phyloP scores from a whole-genome alignment of 2,329 filamentous ascomycete species.

The Diaporthe sp. region DNA sequence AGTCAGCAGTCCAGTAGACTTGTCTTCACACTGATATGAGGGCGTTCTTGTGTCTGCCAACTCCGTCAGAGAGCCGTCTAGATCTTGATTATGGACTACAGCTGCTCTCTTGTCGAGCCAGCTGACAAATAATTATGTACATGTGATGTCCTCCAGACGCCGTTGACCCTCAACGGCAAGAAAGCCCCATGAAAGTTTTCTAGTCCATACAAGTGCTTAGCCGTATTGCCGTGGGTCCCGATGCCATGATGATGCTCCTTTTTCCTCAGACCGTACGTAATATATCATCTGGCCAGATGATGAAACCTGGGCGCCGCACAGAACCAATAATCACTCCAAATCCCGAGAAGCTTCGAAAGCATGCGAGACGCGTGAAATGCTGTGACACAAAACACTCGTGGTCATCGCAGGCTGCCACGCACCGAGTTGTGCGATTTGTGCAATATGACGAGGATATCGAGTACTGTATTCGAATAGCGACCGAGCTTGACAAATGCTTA shows the following conservation, averaged over 20 bases:
- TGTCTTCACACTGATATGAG: background rate
- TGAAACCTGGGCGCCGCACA: conserved; percentile 14
- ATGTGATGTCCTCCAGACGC: conserved; percentile 5
- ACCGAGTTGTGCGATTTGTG: conserved; percentile 15
- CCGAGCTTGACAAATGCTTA: conserved; percentile 20
- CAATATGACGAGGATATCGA: conserved; percentile 31
- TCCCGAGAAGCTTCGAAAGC: conserved; percentile 14
- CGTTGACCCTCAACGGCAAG: conserved; percentile 4
- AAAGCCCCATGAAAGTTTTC: conserved; percentile 22
- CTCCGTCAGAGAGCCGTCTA: conserved; percentile 9
- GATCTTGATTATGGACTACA: conserved; percentile 20
- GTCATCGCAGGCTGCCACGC: conserved; percentile 14
- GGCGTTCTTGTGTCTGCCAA: background rate
- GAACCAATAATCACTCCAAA: conserved; percentile 31
- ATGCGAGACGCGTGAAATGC: background rate
- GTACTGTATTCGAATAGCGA: conserved; percentile 29
- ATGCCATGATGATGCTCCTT: conserved; percentile 4
- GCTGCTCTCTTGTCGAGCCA: conserved; percentile 1
- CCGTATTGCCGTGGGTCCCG: background rate
- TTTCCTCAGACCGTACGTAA: background rate
- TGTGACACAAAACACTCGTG: conserved; percentile 18
- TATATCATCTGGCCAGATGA: background rate
- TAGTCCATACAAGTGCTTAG: conserved; percentile 9
- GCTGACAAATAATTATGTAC: conserved; percentile 29
- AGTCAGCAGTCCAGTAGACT: background rate